Evolutionary conservation across 768 basidiomycete genomes (phyloP), one percentile per base, ranked within the genome.

Genomic region (Exsudoporus frostii): DNA sequence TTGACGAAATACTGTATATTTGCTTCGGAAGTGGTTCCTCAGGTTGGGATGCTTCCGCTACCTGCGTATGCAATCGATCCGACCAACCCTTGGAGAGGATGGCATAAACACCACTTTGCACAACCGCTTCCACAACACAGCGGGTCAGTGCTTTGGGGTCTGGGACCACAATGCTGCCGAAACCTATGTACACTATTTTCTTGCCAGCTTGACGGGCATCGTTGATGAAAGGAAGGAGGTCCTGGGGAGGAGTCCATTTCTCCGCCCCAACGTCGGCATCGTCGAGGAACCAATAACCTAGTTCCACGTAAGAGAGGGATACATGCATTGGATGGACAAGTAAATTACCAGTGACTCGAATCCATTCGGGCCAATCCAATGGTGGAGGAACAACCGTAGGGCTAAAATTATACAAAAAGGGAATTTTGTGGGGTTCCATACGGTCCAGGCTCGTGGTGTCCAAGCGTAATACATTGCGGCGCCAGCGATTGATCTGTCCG

Each of bases 51-150:
- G 77, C 73, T 44, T 88, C 84, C 11, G 73, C 67, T 5, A 73
- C 77, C 71, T 91, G 90, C 38, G 78, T 74, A 3, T 86, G 79
- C 4, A 95, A 79, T 48, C 97, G 80, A 69, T 97, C 95, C 13
- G 93, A 96, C 96, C 96, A 99, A 27, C 96, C 96, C 72, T 98
- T 98, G 24, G 95, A 98, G 30, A 99, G 76, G 64, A 99, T 93
- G 20, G 92, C 93, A 67, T 84, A 80, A 6, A 98, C 94, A 3
- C 88, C 94, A 59, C 92, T 92, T 53, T 85, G 80, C 11, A 85
- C 67, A 45, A 98, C 86, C 4, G 96, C 92, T 44, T 97, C 90
- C 39, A 96, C 79, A 45, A 99, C 89, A 64, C 84, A 90, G 38
- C 83, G 84, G 0, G 97, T 98, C 90, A 99, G 93, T 37, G 82